Evolutionary conservation across 495 filamentous ascomycete genomes (phyloP), one percentile per base, ranked within the genome.

Genomic region (Penicillium bialowiezense): DNA sequence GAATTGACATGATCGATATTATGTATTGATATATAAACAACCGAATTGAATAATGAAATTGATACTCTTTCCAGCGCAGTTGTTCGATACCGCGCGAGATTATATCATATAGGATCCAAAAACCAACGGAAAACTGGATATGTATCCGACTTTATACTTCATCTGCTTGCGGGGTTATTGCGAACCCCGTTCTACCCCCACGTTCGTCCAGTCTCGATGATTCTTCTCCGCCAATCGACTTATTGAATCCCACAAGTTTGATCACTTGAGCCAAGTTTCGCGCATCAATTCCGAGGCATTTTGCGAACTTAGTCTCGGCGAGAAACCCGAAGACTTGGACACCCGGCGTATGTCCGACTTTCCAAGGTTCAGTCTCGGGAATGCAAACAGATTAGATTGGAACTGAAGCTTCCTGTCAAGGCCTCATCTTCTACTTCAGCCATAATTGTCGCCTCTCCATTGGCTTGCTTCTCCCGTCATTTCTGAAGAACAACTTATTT

Each of bases 1-100:
- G 77, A 60, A 88, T 83, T 32, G 79, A 82, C 69, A 82, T 82
- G 42, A 33, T 53, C 38, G 14, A 34, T 64, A 13, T 33, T 33
- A 9, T n/a, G n/a, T 8, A 44, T 33, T 1, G 42, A 20, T 21
- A 7, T 37, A 19, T 20, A 31, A 12, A 13, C 17, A 15, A 20
- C n/a, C n/a, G n/a, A n/a, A n/a, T n/a, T n/a, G n/a, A 26, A 18
- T 8, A 14, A 18, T 15, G n/a, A 12, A 24, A 28, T 17, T 3
- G 31, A n/a, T n/a, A n/a, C n/a, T n/a, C n/a, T n/a, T n/a, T n/a
- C n/a, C n/a, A n/a, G n/a, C n/a, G n/a, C n/a, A n/a, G n/a, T n/a
- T n/a, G n/a, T n/a, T n/a, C n/a, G n/a, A n/a, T n/a, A n/a, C n/a
- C 8, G 23, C 23, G 23, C 23, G 8, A 3, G 8, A 8, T 26